Base-by-base conservation (phyloP, 352 stramenopile genomes). In the Globisporangium acanthophoron region DNA sequence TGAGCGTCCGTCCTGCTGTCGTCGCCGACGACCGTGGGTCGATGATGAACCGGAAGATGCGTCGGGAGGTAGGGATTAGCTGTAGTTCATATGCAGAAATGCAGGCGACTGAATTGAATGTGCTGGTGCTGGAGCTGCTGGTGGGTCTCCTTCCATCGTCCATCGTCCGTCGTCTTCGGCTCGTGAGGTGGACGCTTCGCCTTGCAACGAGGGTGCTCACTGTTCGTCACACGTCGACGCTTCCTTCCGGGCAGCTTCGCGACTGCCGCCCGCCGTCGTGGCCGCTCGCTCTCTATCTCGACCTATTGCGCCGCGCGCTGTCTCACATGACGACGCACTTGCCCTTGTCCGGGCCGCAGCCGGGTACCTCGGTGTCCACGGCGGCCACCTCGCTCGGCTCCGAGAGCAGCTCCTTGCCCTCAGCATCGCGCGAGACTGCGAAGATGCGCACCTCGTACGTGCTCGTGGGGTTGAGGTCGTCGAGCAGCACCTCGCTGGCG, bases 401-500 rank as follows among this genome's bases (percentile, higher is more conserved):
- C 16, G 80, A 90, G 11, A 88, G 57, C 29, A 74, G 49, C 39
- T 84, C 69, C 20, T 70, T 62, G 24, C 67, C 74, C 40, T 80
- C 65, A 13, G 47, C 61, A 45, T 54, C 52, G 45, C 73, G 77
- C 7, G 60, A 53, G 27, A 92, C 69, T 8, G 78, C 72, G 64
- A 86, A 90, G 48, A 95, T 69, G 47, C 86, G 84, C 58, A 95
- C 79, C 60, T 95, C 78, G 68, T 95, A 95, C 46, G 86, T 88
- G 76, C 84, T 90, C 45, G 86, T 94, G 29, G 86, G 86, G 72
- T 92, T 92, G 15, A 95, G 70, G 54, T 95, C 86, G 65, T 95
- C 84, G 53, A 95, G 72, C 61, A 90, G 29, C 50, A 91, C 75
- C 31, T 80, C 69, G 4, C 58, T 64, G 5, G 75, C 78, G 7